These are phyloP conservation scores for Fagus sylvatica DNA, from an alignment of 306 rosid genomes.

Conservation along the genomic window DNA sequence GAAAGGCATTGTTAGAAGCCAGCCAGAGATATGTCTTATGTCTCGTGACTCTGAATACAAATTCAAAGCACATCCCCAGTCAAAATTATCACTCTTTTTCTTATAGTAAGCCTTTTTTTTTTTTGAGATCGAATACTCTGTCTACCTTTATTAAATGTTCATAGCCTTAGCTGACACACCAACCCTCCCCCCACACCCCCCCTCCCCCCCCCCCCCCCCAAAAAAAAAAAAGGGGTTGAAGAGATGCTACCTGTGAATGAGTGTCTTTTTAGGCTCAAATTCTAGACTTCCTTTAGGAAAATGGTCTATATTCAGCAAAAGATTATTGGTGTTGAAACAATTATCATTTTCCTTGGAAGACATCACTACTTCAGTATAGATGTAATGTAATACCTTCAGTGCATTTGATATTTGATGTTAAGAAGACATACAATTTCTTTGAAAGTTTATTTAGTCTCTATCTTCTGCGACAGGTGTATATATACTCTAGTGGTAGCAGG, in stretches of 20 bases:
- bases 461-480: conserved; percentile 67
- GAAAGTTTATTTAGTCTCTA: conserved; percentile 6
- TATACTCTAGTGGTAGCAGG: conserved; percentile 98
- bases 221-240: not conserved
- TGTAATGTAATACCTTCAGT: conserved; percentile 1
- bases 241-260: not conserved
- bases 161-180: not conserved
- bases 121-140: not conserved
- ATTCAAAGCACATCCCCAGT: not conserved
- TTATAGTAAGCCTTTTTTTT: not conserved
- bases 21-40: not conserved
- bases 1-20: not conserved
- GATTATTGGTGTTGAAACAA: conserved; percentile 12
- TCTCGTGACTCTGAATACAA: not conserved
- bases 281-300: not conserved
- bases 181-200: not conserved
- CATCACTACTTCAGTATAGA: conserved; percentile 11
- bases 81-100: not conserved
- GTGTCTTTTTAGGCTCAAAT: not conserved
- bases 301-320: conserved; percentile 7
- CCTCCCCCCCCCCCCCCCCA: not conserved
- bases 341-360: conserved; percentile 13
- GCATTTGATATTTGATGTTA: conserved; percentile 19
- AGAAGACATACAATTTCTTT: conserved; percentile 20
- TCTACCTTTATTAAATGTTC: not conserved